Evolutionary conservation across 23 red algal species (phyloP).

Genomic region (Gracilaria caudata): DNA sequence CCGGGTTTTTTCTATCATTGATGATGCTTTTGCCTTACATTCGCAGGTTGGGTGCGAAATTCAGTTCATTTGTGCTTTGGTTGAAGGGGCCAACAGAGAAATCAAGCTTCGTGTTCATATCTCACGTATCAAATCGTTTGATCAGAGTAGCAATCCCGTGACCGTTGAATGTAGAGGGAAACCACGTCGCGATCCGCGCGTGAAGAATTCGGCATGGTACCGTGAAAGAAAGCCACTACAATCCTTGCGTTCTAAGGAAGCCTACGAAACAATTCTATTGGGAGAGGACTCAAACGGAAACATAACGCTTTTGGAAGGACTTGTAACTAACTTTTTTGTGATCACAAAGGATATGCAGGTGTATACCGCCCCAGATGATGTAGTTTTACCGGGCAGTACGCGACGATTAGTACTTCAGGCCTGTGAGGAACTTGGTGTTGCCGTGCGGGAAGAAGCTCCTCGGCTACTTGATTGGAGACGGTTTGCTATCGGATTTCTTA

Average conservation of each 20-base stretch:
- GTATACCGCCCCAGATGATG: constrained; percentile 29
- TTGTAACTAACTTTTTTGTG: constrained; percentile 57
- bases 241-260: not conserved
- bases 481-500: constrained; percentile 51
- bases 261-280: constrained; percentile 51
- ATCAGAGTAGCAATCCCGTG: not conserved
- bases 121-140: not conserved
- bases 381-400: constrained; percentile 37
- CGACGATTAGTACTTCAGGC: constrained; percentile 32
- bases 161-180: constrained; percentile 53
- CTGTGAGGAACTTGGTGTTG: constrained; percentile 9
- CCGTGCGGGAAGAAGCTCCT: constrained; percentile 11
- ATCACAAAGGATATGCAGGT: constrained; percentile 36
- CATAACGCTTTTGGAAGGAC: constrained; percentile 34
- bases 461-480: constrained; percentile 11
- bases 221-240: constrained; percentile 41
- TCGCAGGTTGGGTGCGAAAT: constrained; percentile 4
- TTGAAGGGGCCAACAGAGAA: not conserved
- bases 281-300: constrained; percentile 20
- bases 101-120: constrained; percentile 14
- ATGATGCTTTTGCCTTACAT: constrained; percentile 9
- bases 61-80: constrained; percentile 10
- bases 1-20: not conserved
- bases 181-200: constrained; percentile 31
- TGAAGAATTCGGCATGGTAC: constrained; percentile 63